Evolutionary conservation across 2,329 filamentous ascomycete species (phyloP), one percentile per base, ranked within the genome.

Genomic region (Phaeosphaeriaceae sp.): DNA sequence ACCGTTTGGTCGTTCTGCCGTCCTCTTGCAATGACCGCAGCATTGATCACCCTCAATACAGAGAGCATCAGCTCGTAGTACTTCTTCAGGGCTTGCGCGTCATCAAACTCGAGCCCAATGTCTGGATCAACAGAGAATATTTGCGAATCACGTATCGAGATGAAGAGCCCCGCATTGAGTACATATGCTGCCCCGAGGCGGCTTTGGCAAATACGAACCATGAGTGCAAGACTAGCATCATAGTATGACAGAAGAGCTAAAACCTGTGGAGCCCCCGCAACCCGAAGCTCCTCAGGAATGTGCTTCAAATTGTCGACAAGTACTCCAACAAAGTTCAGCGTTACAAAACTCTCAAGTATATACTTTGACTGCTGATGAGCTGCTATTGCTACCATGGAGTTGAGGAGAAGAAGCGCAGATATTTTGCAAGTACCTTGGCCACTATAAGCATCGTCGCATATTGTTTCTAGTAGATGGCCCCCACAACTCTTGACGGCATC

Each of bases 381-480:
- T 37, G 88, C 88, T 43, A 96, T 78, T 35, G 85, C 83, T 26
- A 95, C 86, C 12, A 97, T 75, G 1, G 88, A 84, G 45, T 89
- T 87, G 28, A 99, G 80, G n/a, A 97, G 80, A 30, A 97, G 83
- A 35, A 97, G 79, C 9, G 94, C 92, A 1, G 93, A 88, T 3
- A 95, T 86, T 67, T 95, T 89, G 71, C 90, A 95, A 11, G 82
- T 83, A 30, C 89, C 83, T 65, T 93, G 88, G 32, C 92, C 91
- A 50, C 88, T 87, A 70, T 92, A 93, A 16, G 92, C 92, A 76
- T 99, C 94, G 66, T 99, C 94, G 68, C 92, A 97, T 35, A 97
- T 81, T 20, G 91, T 86, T 61, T 93, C 91, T 52, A 97, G 83
- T 32, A 97, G 79, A 46, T 89, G 83, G 63, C 91, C 89, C 32